These are phyloP conservation scores for Orbilia brochopaga DNA, from an alignment of 2,329 filamentous ascomycete genomes.

Conservation along the genomic window DNA sequence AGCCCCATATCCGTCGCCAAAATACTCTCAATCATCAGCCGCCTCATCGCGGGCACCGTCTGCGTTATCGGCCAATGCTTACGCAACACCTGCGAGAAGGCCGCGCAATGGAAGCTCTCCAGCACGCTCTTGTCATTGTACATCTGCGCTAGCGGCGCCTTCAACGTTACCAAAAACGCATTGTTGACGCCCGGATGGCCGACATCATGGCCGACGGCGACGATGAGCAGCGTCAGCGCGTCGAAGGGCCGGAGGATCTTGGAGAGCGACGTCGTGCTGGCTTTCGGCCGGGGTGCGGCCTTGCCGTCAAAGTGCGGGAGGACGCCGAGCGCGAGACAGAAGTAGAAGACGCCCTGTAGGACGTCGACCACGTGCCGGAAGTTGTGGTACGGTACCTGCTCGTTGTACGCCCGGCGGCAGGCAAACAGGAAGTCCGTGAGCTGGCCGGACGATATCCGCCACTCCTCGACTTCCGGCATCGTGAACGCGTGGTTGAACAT, in stretches of 20 bases:
- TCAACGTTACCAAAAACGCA: constrained; percentile 88
- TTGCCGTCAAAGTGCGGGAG: constrained; percentile 64
- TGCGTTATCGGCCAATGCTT: constrained; percentile 84
- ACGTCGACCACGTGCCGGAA: constrained; percentile 98
- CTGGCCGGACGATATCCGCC: constrained; percentile 81
- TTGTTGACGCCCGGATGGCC: constrained; percentile 98
- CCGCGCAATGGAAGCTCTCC: constrained; percentile 96
- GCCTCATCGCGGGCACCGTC: constrained; percentile 74
- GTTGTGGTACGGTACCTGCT: constrained; percentile 96
- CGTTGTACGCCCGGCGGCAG: constrained; percentile 92
- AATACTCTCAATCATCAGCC: constrained; percentile 96
- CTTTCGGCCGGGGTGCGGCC: constrained; percentile 39
- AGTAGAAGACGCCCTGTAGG: constrained; percentile 88
- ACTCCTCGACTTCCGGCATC: constrained; percentile 79
- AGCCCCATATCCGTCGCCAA: constrained; percentile 96
- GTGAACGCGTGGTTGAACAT: constrained; percentile 89
- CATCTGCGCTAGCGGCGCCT: constrained; percentile 88
- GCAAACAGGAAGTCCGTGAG: constrained; percentile 84
- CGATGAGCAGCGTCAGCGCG: constrained; percentile 84
- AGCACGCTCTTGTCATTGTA: constrained; percentile 97
- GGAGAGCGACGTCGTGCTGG: constrained; percentile 49
- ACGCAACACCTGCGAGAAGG: constrained; percentile 92
- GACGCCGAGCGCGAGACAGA: constrained; percentile 79
- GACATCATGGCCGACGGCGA: constrained; percentile 97
- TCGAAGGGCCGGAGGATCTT: constrained; percentile 81